These are phyloP conservation scores for Nakazawaea laoshanensis DNA, from an alignment of 805 yeast genomes.

Conservation along the genomic window DNA sequence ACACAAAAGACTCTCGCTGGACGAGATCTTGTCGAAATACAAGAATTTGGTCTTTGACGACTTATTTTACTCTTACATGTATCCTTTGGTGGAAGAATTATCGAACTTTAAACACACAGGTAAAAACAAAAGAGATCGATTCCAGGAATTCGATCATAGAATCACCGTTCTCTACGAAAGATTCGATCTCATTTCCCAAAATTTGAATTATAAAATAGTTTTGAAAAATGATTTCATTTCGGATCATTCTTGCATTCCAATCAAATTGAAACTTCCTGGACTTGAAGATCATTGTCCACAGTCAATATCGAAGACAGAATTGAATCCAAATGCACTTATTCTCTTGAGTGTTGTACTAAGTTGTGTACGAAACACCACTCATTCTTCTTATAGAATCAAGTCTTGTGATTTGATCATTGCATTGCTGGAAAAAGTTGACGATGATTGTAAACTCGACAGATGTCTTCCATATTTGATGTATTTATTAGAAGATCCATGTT, in stretches of 20 bases:
- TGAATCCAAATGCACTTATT: conserved; percentile 36
- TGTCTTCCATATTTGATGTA: conserved; percentile 72
- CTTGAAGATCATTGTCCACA: conserved; percentile 37
- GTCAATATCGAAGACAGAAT: conserved; percentile 20
- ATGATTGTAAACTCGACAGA: conserved; percentile 80
- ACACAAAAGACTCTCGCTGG: conserved; percentile 44
- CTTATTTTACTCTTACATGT: conserved; percentile 59
- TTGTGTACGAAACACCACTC: conserved; percentile 49
- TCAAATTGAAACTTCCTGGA: conserved; percentile 43
- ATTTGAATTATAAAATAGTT: conserved; percentile 22
- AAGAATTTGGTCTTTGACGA: conserved; percentile 51
- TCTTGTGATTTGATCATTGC: conserved; percentile 74
- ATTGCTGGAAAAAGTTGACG: conserved; percentile 67
- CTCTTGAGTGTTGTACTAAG: conserved; percentile 51
- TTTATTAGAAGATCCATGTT: conserved; percentile 61
- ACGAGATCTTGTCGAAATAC: conserved; percentile 41
- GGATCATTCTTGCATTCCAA: conserved; percentile 22
- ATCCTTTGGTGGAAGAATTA: conserved; percentile 52
- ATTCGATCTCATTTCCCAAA: conserved; percentile 40
- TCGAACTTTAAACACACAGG: conserved; percentile 12
- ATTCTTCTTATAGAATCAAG: conserved; percentile 50
- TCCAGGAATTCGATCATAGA: conserved; percentile 42
- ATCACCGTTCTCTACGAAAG: conserved; percentile 52
- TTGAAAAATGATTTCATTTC: not conserved
- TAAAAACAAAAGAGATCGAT: conserved; percentile 15